These are phyloP conservation scores for Saturnispora quitensis DNA, from an alignment of 805 yeast species.

Conservation along the genomic window DNA sequence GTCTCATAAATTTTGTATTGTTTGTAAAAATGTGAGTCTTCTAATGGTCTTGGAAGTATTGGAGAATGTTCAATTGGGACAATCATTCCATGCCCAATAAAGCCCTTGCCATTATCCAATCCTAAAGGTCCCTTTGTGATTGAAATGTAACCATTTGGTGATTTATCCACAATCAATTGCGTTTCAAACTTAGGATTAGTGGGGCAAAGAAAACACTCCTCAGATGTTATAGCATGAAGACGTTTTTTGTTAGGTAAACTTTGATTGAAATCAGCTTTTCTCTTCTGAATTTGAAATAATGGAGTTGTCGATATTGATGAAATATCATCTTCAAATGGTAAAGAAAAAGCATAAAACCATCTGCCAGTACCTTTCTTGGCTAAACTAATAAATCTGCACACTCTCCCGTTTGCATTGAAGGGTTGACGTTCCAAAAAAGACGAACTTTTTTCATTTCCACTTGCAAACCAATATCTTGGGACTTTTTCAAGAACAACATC, in stretches of 20 bases:
- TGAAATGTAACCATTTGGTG: slow-evolving; percentile 56
- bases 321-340: slow-evolving; percentile 6
- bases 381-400: slow-evolving; percentile 59
- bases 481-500: slow-evolving; percentile 18
- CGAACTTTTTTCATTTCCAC: slow-evolving; percentile 37
- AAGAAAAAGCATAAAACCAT: slow-evolving; percentile 72
- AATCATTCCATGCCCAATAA: slow-evolving; percentile 76
- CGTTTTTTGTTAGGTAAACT: neutral
- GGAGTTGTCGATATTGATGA: neutral
- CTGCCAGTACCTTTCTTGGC: slow-evolving; percentile 47
- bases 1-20: slow-evolving; percentile 43
- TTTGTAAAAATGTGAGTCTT: slow-evolving; percentile 27
- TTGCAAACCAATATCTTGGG: slow-evolving; percentile 64
- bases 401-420: slow-evolving; percentile 31
- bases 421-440: slow-evolving; percentile 47
- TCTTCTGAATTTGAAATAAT: neutral
- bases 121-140: slow-evolving; percentile 83
- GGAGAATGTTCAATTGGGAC: slow-evolving; percentile 74
- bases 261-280: neutral
- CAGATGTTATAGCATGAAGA: slow-evolving; percentile 35
- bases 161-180: slow-evolving; percentile 75
- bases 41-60: slow-evolving; percentile 20
- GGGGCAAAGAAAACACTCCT: slow-evolving; percentile 72
- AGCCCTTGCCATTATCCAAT: slow-evolving; percentile 35
- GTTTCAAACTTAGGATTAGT: slow-evolving; percentile 69